Conservation (phyloP, 768 basidiomycete species). For the Mycena filopes region DNA sequence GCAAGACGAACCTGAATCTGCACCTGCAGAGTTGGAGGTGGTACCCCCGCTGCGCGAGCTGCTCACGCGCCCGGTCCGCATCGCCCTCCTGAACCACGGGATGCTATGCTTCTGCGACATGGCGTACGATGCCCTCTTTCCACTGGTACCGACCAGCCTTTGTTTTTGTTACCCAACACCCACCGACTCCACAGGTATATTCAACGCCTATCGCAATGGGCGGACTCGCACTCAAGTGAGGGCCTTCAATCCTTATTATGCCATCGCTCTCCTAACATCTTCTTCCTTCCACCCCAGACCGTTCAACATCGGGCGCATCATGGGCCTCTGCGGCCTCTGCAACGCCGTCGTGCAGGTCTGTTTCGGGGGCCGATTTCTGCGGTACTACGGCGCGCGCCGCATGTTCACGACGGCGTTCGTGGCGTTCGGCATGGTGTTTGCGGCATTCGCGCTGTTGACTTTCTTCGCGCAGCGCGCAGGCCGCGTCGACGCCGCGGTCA, state of each 20-base stretch:
- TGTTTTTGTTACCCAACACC: not conserved
- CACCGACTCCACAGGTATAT: constrained; percentile 1
- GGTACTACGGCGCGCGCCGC: constrained; percentile 64
- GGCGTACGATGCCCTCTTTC: not conserved
- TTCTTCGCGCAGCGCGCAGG: constrained; percentile 47
- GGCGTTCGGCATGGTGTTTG: constrained; percentile 39
- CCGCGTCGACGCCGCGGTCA: constrained; percentile 44
- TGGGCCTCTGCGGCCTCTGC: constrained; percentile 57
- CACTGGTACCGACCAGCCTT: not conserved
- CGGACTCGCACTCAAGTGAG: constrained; percentile 13
- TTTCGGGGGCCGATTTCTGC: constrained; percentile 61
- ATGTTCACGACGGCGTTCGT: constrained; percentile 55
- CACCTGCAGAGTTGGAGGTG: not conserved
- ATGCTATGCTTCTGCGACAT: not conserved
- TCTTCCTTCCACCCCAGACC: not conserved
- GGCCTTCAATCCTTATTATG: too few relatives aligned
- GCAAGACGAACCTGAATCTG: not conserved
- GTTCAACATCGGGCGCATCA: constrained; percentile 54
- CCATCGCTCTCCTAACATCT: too few relatives aligned
- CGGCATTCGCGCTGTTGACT: constrained; percentile 48
- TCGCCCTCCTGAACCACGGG: not conserved
- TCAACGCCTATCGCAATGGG: constrained; percentile 8
- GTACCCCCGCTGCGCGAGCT: not conserved
- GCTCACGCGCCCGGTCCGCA: constrained; percentile 4
- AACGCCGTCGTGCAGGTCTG: constrained; percentile 68